Percentiles rank a stretch among this genome's conserved stretches.
Evolutionary conservation across 495 filamentous ascomycete species (phyloP).

Genomic region (Aspergillus leporis): DNA sequence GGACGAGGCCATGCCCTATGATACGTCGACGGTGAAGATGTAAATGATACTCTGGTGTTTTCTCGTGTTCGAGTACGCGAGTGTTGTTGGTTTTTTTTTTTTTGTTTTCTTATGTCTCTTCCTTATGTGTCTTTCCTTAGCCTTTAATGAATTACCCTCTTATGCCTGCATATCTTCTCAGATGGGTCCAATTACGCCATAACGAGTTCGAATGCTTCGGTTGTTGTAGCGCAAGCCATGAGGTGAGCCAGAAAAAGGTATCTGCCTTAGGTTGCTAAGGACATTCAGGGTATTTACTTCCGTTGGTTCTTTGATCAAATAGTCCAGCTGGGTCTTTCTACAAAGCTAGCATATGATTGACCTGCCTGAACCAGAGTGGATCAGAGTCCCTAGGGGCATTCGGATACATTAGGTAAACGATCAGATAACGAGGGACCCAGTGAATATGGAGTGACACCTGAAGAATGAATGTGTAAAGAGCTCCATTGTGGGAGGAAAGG

Average conservation of each 20-base stretch:
- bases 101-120: constrained; percentile 16
- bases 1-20: constrained; percentile 28
- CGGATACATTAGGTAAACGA: constrained; percentile 18
- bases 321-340: not conserved
- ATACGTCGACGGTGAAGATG: constrained; percentile 42
- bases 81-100: constrained; percentile 24
- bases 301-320: not conserved
- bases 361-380: constrained; percentile 9
- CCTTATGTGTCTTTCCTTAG: constrained; percentile 13
- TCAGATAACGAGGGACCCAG: constrained; percentile 26
- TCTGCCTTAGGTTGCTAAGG: not conserved
- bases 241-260: not conserved
- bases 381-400: not conserved
- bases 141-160: constrained; percentile 6
- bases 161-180: not conserved
- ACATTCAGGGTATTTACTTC: not conserved
- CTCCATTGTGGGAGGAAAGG: constrained; percentile 17
- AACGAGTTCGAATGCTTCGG: not conserved
- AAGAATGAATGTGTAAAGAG: constrained; percentile 14
- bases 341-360: not conserved
- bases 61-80: constrained; percentile 40
- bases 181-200: not conserved
- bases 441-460: constrained; percentile 10
- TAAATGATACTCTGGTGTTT: constrained; percentile 49
- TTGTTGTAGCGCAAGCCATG: not conserved